Evolutionary conservation across 768 basidiomycete genomes (phyloP).

Genomic region (Infundibulicybe gibba): DNA sequence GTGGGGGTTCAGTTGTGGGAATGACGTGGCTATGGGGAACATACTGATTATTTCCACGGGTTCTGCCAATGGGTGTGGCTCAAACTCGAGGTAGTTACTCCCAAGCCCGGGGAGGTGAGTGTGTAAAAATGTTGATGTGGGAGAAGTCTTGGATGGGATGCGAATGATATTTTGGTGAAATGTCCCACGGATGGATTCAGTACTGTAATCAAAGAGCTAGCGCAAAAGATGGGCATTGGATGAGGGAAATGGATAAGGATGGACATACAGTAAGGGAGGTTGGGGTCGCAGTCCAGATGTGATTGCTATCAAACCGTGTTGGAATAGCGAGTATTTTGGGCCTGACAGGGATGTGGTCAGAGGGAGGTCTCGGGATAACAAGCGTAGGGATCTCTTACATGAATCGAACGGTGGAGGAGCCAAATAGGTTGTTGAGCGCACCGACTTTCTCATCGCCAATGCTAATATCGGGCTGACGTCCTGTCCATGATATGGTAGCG

Average conservation of each 20-base stretch:
- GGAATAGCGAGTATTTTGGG: slow-evolving; percentile 58
- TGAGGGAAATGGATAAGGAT: slow-evolving; percentile 1
- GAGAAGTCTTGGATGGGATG: slow-evolving; percentile 20
- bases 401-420: slow-evolving; percentile 48
- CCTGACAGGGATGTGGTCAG: slow-evolving; percentile 23
- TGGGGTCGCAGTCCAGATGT: slow-evolving; percentile 55
- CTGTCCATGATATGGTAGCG: slow-evolving; percentile 51
- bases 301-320: slow-evolving; percentile 60
- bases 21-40: slow-evolving; percentile 8
- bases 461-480: slow-evolving; percentile 46
- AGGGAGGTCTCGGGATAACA: neutral
- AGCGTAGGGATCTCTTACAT: no score
- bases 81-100: slow-evolving; percentile 56
- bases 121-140: slow-evolving; percentile 29
- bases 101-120: slow-evolving; percentile 53
- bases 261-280: slow-evolving; percentile 47
- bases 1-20: neutral
- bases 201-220: slow-evolving; percentile 52
- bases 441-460: slow-evolving; percentile 51
- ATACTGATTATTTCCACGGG: slow-evolving; percentile 52
- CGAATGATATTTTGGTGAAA: slow-evolving; percentile 50
- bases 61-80: slow-evolving; percentile 41
- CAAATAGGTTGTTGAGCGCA: slow-evolving; percentile 52
- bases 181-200: slow-evolving; percentile 43
- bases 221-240: slow-evolving; percentile 1